Conservation (phyloP, 768 basidiomycete species). For the Termitomyces sp. region DNA sequence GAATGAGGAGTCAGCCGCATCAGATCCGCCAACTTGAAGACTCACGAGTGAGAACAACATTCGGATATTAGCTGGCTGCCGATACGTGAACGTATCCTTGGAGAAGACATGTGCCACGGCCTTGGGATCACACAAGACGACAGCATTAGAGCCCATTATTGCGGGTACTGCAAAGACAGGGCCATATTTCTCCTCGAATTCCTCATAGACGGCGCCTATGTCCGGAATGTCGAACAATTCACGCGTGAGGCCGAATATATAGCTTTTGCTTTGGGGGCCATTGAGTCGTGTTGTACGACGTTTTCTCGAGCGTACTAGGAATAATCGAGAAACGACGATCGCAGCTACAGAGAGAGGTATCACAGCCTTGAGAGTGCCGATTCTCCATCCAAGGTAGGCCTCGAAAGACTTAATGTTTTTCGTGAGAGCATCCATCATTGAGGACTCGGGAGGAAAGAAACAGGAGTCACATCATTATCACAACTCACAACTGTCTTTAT, state of each 20-base stretch:
- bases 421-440: not conserved
- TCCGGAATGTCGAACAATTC: slow-evolving; percentile 9
- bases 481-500: too few species aligned
- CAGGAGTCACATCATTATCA: too few species aligned
- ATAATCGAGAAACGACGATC: not conserved
- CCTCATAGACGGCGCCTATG: slow-evolving; percentile 17
- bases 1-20: not conserved
- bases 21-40: not conserved
- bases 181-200: slow-evolving; percentile 24
- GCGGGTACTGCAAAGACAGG: slow-evolving; percentile 17
- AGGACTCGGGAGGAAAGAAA: not conserved
- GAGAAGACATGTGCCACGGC: slow-evolving; percentile 20
- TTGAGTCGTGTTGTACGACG: slow-evolving; percentile 3
- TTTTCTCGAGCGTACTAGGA: not conserved
- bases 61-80: slow-evolving; percentile 20
- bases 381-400: not conserved
- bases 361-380: not conserved
- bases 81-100: slow-evolving; percentile 25
- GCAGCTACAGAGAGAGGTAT: slow-evolving; percentile 2
- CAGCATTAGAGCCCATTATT: slow-evolving; percentile 15
- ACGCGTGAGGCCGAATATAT: slow-evolving; percentile 7
- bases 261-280: slow-evolving; percentile 9
- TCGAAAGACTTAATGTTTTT: not conserved
- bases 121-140: slow-evolving; percentile 25
- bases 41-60: slow-evolving; percentile 17